Conservation (phyloP, 768 basidiomycete species). For the Lentinula aciculospora region DNA sequence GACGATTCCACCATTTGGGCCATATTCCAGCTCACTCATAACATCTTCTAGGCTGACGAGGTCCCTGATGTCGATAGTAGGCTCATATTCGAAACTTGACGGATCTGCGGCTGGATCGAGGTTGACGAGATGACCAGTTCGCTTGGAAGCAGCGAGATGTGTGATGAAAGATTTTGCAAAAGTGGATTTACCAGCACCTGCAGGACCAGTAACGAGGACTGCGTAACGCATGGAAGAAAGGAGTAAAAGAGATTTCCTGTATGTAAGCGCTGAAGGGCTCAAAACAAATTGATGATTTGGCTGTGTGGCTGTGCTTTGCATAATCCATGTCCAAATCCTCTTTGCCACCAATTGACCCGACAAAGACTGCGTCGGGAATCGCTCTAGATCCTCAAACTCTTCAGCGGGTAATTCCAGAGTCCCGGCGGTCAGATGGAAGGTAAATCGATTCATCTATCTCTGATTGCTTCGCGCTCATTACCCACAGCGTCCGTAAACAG, state of each 20-base stretch:
- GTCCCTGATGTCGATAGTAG: conserved; percentile 90
- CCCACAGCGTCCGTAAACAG: conserved; percentile 74
- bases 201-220: conserved; percentile 89
- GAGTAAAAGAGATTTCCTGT: background rate
- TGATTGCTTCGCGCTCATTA: conserved; percentile 9
- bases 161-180: conserved; percentile 86
- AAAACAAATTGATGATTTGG: background rate
- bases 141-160: conserved; percentile 76
- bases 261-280: conserved; percentile 8
- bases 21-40: conserved; percentile 92
- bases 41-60: conserved; percentile 91
- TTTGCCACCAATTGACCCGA: conserved; percentile 68
- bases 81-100: conserved; percentile 87
- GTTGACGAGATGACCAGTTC: conserved; percentile 91
- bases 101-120: conserved; percentile 91
- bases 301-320: background rate
- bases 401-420: conserved; percentile 85
- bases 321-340: conserved; percentile 23
- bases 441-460: conserved; percentile 36
- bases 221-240: conserved; percentile 70
- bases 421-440: conserved; percentile 80
- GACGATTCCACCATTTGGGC: conserved; percentile 94
- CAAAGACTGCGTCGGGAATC: conserved; percentile 72
- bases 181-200: conserved; percentile 96
- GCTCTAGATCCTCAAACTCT: conserved; percentile 80